Evolutionary conservation across 345 rosid genomes (phyloP).

Genomic region (Linum tenue): DNA sequence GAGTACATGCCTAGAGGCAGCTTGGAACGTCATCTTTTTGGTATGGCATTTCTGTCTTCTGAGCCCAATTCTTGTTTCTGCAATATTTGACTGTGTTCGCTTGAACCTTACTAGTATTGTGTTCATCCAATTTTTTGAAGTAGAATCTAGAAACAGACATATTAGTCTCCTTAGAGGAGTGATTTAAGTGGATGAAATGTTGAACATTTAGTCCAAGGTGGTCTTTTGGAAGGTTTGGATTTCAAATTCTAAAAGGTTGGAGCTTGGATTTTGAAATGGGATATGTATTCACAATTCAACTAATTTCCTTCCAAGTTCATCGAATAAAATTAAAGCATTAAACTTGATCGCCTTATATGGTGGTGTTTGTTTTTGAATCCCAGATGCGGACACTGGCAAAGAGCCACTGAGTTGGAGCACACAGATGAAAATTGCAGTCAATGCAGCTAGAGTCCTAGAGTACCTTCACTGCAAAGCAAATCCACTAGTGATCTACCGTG

Average conservation of each 20-base stretch:
- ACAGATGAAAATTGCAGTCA: constrained; percentile 77
- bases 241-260: neutral
- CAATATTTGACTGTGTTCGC: no score
- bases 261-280: neutral
- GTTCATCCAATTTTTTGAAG: neutral
- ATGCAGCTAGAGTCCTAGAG: constrained; percentile 82
- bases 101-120: neutral
- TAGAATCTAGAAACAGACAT: no score
- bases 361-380: neutral
- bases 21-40: constrained; percentile 88
- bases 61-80: no score
- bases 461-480: constrained; percentile 86
- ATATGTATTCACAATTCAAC: neutral
- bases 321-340: neutral
- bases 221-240: neutral
- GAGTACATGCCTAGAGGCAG: constrained; percentile 96
- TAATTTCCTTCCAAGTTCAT: no score
- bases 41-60: constrained; percentile 21
- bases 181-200: neutral
- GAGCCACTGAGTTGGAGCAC: constrained; percentile 66
- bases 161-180: neutral
- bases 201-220: neutral
- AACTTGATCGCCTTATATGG: neutral
- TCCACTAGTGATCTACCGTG: constrained; percentile 92
- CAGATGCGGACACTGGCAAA: constrained; percentile 48